Evolutionary conservation across 306 rosid species (phyloP).

Genomic region (Pachyrhizus erosus): DNA sequence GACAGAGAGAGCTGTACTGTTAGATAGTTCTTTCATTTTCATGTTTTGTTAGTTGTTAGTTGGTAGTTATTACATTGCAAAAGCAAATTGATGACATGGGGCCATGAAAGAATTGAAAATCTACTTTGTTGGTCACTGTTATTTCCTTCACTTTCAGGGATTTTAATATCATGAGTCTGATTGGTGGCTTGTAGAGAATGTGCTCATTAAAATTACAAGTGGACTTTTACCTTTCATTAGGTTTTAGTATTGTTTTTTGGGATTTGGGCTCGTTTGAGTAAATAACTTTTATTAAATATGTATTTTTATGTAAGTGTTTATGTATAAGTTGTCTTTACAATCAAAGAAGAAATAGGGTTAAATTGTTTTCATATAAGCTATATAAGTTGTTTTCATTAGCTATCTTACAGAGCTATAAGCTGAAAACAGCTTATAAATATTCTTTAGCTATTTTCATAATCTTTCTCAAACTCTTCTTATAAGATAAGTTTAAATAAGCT

Average conservation of each 20-base stretch:
- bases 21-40: constrained; percentile 39
- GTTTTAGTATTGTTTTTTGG: neutral
- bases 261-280: neutral
- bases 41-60: constrained; percentile 21
- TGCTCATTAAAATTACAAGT: constrained; percentile 25
- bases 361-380: too few relatives aligned
- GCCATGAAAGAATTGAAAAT: constrained; percentile 5
- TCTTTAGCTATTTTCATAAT: too few relatives aligned
- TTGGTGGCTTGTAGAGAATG: constrained; percentile 25
- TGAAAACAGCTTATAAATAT: too few relatives aligned
- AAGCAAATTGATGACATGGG: constrained; percentile 28
- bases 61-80: constrained; percentile 27
- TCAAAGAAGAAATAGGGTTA: too few relatives aligned
- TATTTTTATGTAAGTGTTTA: too few relatives aligned
- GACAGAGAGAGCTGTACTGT: constrained; percentile 16
- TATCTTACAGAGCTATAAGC: too few relatives aligned
- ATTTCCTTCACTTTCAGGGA: constrained; percentile 25
- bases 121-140: constrained; percentile 17
- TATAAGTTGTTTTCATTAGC: too few relatives aligned
- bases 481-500: too few relatives aligned
- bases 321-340: too few relatives aligned
- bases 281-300: too few relatives aligned
- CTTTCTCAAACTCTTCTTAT: too few relatives aligned
- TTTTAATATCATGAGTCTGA: constrained; percentile 10
- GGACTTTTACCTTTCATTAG: neutral